Base-by-base conservation (phyloP, 2,329 filamentous ascomycete genomes). In the Phoma sp. region DNA sequence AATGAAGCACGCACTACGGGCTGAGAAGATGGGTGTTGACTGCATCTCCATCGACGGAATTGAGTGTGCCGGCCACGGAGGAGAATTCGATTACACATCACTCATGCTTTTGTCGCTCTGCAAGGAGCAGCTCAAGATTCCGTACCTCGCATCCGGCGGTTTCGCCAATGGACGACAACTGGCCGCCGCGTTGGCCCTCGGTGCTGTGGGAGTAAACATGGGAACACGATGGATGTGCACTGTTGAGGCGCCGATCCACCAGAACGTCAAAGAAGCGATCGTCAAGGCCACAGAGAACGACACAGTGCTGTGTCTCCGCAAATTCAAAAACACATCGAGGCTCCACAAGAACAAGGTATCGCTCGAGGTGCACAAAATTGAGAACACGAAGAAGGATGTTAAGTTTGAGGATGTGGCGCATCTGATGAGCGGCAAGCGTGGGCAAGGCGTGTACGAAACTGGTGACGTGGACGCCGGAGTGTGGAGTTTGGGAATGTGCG, bases 401-500 rank as follows among this genome's bases (percentile, higher is more conserved):
- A 51, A 67, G 30, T 69, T 70, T 40, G 52, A 61, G 48, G 64
- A 70, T 41, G 63, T 70, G 11, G 67, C 66, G 5, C 66, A 68
- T 52, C 37, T 69, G 33, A 68, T 70, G 63, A 64, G 64, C 43
- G 67, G 67, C 13, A 61, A 66, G 55, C 57, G 66, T 22, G 67
- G 67, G 1, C 58, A 63, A 40, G 59, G 60, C 3, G 66, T 70
- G 9, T 69, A 66, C 43, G 62, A 62, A 47, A 67, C 60, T 9
- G 65, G 65, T 4, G 65, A 68, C 61, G 60, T 67, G 2, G 65
- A 70, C 60, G 61, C 61, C 10, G 64, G 66, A n/a, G 67, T 70
- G 23, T 68, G 67, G 64, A 63, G 89, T 96, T 35, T 98, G 93
- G 93, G 97, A 91, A 36, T 91, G 93, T 13, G 93, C 92, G 22